Conservation (phyloP, 2,329 filamentous ascomycete genomes). For the Exophiala phaeomuriformis region DNA sequence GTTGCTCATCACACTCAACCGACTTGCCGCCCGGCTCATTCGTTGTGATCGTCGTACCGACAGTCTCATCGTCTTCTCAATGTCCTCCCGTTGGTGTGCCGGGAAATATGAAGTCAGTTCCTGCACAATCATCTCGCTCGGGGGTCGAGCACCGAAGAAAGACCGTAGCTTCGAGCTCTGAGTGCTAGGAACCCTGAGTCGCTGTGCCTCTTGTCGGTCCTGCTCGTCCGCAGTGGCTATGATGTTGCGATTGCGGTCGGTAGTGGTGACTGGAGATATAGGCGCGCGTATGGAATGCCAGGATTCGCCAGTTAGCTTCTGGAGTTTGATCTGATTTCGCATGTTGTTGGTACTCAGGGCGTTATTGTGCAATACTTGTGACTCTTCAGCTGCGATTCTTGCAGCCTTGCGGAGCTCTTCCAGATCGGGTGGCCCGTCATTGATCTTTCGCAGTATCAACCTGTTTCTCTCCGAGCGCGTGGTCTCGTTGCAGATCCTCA, state of each 20-base stretch:
- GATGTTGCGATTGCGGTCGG: slow-evolving; percentile 32
- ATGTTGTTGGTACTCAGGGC: slow-evolving; percentile 57
- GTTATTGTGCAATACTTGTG: slow-evolving; percentile 61
- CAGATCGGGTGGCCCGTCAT: slow-evolving; percentile 78
- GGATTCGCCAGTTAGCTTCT: slow-evolving; percentile 80
- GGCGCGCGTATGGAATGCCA: slow-evolving; percentile 82
- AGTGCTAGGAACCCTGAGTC: slow-evolving; percentile 16
- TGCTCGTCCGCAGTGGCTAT: slow-evolving; percentile 42
- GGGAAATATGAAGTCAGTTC: slow-evolving; percentile 97
- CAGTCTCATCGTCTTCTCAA: slow-evolving; percentile 88
- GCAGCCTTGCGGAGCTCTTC: slow-evolving; percentile 82
- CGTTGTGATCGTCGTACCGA: slow-evolving; percentile 85
- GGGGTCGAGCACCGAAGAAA: slow-evolving; percentile 86
- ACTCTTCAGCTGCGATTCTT: slow-evolving; percentile 82
- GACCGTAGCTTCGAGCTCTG: slow-evolving; percentile 40
- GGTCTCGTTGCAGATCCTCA: slow-evolving; percentile 82
- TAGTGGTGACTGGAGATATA: slow-evolving; percentile 59
- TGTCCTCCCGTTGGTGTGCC: slow-evolving; percentile 85
- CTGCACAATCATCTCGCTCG: slow-evolving; percentile 94
- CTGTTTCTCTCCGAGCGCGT: slow-evolving; percentile 80
- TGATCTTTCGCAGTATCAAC: slow-evolving; percentile 85
- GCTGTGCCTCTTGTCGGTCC: slow-evolving; percentile 34
- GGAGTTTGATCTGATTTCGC: slow-evolving; percentile 77
- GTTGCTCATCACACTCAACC: slow-evolving; percentile 88
- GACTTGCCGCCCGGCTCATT: slow-evolving; percentile 84